Base-by-base conservation (phyloP, 345 rosid genomes). In the Camelina laxa region DNA sequence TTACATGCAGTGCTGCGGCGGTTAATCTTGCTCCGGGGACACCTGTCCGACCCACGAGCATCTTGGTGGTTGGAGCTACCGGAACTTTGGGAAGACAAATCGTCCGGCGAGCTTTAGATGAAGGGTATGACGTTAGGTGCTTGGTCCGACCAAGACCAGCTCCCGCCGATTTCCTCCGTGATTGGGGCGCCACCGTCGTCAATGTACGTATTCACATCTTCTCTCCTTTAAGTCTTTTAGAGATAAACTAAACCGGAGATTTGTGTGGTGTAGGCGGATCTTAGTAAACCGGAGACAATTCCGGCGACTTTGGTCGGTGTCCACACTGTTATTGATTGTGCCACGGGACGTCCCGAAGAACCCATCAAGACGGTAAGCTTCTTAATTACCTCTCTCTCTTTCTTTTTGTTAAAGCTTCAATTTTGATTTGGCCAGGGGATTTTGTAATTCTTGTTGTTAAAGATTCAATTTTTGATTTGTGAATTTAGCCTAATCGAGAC, bases 331-430 rank as follows among this genome's bases (percentile, higher is more conserved):
- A 90, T 94, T 33, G 97, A 91, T 67, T 94, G 99, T 82, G 97
- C 99, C 6, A 94, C 99, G 0, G 97, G 98, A n/a, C 99, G 97
- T 69, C 99, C 99, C 0, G 99, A 94, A 82, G 98, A 94, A 81
- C 98, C 97, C 9, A 94, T 94, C 27, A 94, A 88, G 82, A 89
- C 74, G 85, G 99, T 90, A 83, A 51, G 62, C 65, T 41, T 72
- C 57, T 62, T 14, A 19, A 38, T 38, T 0, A 36, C 2, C 9
- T 35, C 21, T 7, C 5, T 20, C 22, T n/a, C 9, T 30, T 15
- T 30, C 14, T 16, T 9, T 2, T 33, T 59, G 44, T 59, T 35
- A 33, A 19, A 36, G 47, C 8, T 36, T 36, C 64, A 59, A 21
- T 45, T 48, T 65, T 65, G 9, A 48, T 47, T 6, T 59, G 10